Evolutionary conservation across 371 early-diverging fungal genomes (phyloP), one percentile per base, ranked within the genome.

Genomic region (Mucor lusitanicus): DNA sequence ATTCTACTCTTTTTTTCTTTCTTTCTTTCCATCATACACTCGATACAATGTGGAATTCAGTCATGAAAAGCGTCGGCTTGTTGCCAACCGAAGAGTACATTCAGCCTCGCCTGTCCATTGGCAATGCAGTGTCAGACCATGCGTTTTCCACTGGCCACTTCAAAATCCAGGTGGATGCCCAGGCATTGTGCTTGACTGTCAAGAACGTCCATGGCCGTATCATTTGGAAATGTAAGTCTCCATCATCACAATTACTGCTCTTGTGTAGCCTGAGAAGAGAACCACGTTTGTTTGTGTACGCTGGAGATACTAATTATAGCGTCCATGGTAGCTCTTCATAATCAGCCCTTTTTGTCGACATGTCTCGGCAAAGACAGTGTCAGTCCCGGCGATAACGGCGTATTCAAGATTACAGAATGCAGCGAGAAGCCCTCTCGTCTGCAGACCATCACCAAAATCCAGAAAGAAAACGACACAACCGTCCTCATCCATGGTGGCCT

Each of bases 391-490:
- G 73, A 65, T 13, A 67, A 70, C 9, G 76, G 79, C 3, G 64
- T 69, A 2, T 76, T 77, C 58, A 67, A 69, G 28, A 64, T 83
- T 27, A 59, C 61, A 3, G 83, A 83, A 15, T 35, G 57, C n/a
- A 79, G 78, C 46, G 75, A 72, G 12, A 65, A 65, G 19, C 42
- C 65, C 0, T 79, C 81, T 17, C 74, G 69, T 40, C 61, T 80
- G 23, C 83, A 83, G 58, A 81, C 81, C 9, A 75, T 83, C 25
- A 76, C 75, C 2, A 65, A 58, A 25, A 68, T 83, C 11, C 74
- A 67, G 15, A 30, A 53, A 40, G 39, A 44, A 28, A 46, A 72
- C 21, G 58, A 72, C 6, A 53, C 39, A 8, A 72, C 68, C 8
- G 35, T 72, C 15, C 64, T 54, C 42, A 61, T 72, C 2, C 59